Evolutionary conservation across 768 basidiomycete species (phyloP), one percentile per base, ranked within the genome.

Genomic region (Boletus vermiculosoides): DNA sequence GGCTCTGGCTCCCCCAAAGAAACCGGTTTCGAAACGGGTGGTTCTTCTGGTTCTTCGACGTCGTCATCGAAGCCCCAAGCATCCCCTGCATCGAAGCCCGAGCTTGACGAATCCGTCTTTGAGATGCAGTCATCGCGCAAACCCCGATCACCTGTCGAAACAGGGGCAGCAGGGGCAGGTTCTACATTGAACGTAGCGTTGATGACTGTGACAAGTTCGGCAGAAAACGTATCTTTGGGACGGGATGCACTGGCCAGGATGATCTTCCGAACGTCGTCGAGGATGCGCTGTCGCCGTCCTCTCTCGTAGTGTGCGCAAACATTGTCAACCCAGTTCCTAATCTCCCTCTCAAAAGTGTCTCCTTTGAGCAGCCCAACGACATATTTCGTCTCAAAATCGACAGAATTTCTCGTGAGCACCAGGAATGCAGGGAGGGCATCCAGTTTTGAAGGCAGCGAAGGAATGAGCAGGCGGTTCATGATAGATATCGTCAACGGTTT

Each of bases 281-380:
- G 77, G 45, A 94, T 82, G 50, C 77, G 75, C 34, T 81, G 73
- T 15, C 93, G 79, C 63, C 92, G 73, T 62, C 87, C 83, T 57
- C 84, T 83, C 68, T 94, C 93, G 69, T 94, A 96, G 70, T 92
- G 90, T 3, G 78, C 73, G 18, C 83, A 80, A 12, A 91, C 78
- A 5, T 83, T 80, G 48, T 86, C 80, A 4, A 80, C 81, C 90
- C 94, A 96, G 7, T 72, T 64, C 64, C 82, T 80, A 54, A 95
- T 81, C 8, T 84, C 74, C 25, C 74, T 75, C 45, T 86, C 83
- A 6, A 73, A 72, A 13, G 61, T 54, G 22, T 77, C 79, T 52
- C 77, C 80, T 15, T 79, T 79, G 16, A 89, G 73, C 56, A 86
- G 62, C 15, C 69, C 69, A 15, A 80, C 63, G 16, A 89, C 64